These are phyloP conservation scores for Lodderomyces beijingensis DNA, from an alignment of 1,139 yeast genomes.

Conservation along the genomic window DNA sequence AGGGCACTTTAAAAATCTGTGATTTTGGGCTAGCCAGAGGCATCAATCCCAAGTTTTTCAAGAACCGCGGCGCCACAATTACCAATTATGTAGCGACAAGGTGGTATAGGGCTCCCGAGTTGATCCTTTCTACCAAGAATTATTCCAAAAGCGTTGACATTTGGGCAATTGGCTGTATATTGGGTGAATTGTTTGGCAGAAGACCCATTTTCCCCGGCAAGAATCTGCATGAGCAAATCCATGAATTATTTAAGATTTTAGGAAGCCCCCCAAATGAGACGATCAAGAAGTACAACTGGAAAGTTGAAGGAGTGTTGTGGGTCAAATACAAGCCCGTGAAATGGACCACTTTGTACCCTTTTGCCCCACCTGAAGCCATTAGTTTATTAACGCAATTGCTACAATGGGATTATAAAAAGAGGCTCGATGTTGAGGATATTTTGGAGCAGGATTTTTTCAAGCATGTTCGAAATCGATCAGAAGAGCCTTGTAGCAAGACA, in stretches of 20 bases:
- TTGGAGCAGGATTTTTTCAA: slow-evolving; percentile 49
- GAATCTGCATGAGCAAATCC: slow-evolving; percentile 59
- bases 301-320: slow-evolving; percentile 13
- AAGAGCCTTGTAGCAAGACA: slow-evolving; percentile 46
- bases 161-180: slow-evolving; percentile 82
- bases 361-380: slow-evolving; percentile 47
- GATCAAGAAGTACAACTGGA: slow-evolving; percentile 28
- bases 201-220: slow-evolving; percentile 70
- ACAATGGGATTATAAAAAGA: slow-evolving; percentile 53
- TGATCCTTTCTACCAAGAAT: slow-evolving; percentile 58
- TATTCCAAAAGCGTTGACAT: slow-evolving; percentile 62
- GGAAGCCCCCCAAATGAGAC: slow-evolving; percentile 56
- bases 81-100: slow-evolving; percentile 92
- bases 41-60: slow-evolving; percentile 39
- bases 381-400: slow-evolving; percentile 44
- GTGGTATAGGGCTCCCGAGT: slow-evolving; percentile 95
- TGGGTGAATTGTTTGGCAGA: slow-evolving; percentile 70
- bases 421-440: slow-evolving; percentile 48
- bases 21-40: slow-evolving; percentile 91
- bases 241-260: slow-evolving; percentile 56
- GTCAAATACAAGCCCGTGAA: slow-evolving; percentile 23
- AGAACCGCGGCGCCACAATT: slow-evolving; percentile 33
- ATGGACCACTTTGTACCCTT: slow-evolving; percentile 56
- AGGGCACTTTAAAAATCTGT: slow-evolving; percentile 73
- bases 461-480: slow-evolving; percentile 42